Conservation (phyloP, 768 basidiomycete genomes). For the Hericium coralloides region DNA sequence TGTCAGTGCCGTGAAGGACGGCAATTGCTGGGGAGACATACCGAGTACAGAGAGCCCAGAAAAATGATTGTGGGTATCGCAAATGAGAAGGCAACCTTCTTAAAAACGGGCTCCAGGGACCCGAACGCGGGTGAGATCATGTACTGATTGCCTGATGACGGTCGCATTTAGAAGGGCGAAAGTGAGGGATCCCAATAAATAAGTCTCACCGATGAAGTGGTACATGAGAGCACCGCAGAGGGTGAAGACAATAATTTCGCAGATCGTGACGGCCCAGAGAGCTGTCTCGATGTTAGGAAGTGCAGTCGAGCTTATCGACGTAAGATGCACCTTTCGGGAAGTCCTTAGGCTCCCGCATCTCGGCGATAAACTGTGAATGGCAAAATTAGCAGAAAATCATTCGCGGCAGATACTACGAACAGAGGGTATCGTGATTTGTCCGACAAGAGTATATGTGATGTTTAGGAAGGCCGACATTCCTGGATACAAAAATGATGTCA, state of each 20-base stretch:
- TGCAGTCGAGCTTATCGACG: neutral
- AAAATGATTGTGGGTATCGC: slow-evolving; percentile 37
- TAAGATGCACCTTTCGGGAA: slow-evolving; percentile 31
- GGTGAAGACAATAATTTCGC: slow-evolving; percentile 33
- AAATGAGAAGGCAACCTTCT: slow-evolving; percentile 38
- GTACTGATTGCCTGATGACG: slow-evolving; percentile 29
- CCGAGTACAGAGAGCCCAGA: slow-evolving; percentile 36
- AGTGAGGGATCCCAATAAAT: neutral
- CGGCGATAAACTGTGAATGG: slow-evolving; percentile 31
- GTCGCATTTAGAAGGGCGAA: neutral
- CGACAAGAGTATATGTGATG: slow-evolving; percentile 37
- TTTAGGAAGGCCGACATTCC: slow-evolving; percentile 39
- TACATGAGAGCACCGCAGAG: slow-evolving; percentile 37
- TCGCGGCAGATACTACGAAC: slow-evolving; percentile 3
- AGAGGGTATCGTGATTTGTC: slow-evolving; percentile 36
- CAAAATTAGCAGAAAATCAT: slow-evolving; percentile 2
- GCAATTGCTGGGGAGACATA: slow-evolving; percentile 16
- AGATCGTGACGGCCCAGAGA: slow-evolving; percentile 34
- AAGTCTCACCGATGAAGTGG: slow-evolving; percentile 23
- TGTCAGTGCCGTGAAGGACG: neutral
- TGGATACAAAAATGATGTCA: neutral
- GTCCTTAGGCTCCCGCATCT: slow-evolving; percentile 38
- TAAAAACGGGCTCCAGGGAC: slow-evolving; percentile 26
- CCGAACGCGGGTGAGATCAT: slow-evolving; percentile 36
- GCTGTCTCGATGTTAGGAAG: slow-evolving; percentile 16